These are phyloP conservation scores for Schizosaccharomyces octosporus DNA, from an alignment of 805 yeast species.

Conservation along the genomic window DNA sequence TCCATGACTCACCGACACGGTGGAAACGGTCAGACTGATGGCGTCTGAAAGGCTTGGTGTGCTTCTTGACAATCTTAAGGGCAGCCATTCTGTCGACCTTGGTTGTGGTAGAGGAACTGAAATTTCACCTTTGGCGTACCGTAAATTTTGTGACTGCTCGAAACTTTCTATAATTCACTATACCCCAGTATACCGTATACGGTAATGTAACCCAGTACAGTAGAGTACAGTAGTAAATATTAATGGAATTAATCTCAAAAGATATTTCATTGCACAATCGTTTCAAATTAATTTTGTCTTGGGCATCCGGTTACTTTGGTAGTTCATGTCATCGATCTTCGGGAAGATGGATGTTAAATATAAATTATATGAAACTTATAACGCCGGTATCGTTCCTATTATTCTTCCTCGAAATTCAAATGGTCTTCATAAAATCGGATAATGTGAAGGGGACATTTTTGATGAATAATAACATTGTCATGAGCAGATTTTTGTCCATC, in stretches of 20 bases:
- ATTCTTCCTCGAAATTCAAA: neutral
- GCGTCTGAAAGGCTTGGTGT: slow-evolving; percentile 96
- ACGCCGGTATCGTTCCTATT: neutral
- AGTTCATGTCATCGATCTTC: too few relatives aligned
- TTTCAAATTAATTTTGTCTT: too few relatives aligned
- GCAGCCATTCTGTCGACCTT: slow-evolving; percentile 45
- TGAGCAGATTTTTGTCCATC: neutral
- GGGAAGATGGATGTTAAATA: too few relatives aligned
- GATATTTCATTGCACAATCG: too few relatives aligned
- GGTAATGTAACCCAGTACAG: neutral
- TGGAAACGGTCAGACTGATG: slow-evolving; percentile 98
- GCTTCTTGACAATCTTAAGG: slow-evolving; percentile 76
- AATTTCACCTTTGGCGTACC: neutral
- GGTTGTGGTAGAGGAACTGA: neutral
- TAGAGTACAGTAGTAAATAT: neutral
- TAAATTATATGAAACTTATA: neutral
- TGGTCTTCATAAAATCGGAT: neutral
- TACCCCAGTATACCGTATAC: neutral
- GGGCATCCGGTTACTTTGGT: too few relatives aligned
- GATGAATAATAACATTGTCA: neutral
- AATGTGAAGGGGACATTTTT: neutral
- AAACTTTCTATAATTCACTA: neutral
- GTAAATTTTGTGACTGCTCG: neutral
- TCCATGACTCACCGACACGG: slow-evolving; percentile 97
- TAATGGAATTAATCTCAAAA: neutral